Evolutionary conservation across 176 grass and related monocot genomes (phyloP), one percentile per base, ranked within the genome.

Genomic region (Triticum timopheevii): DNA sequence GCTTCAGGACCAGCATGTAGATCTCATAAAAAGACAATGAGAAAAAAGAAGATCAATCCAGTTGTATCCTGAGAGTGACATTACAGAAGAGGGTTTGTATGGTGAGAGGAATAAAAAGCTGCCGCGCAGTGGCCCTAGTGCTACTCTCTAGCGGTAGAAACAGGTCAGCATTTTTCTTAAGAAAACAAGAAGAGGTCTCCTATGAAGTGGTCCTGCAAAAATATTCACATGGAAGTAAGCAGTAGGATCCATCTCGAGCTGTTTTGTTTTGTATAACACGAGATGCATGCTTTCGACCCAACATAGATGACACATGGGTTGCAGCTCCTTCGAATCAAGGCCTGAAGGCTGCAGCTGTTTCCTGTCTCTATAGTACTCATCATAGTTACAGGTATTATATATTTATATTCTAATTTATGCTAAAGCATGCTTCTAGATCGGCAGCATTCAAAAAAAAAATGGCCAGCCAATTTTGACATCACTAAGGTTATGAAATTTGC

Each of bases 191-290:
- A 59, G 35, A 52, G 10, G 24, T 61, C 80, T 35, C 45, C 9
- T 80, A 47, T 84, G 27, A 75, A 49, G 67, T 91, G 81, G 89
- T 68, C 81, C 85, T 35, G 36, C 24, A 39, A 69, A 69, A 59
- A 23, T 13, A 84, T 80, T 87, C 85, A 87, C 81, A 91, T 91
- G 89, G 69, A 80, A 84, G 44, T 22, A 84, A 74, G 25, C 23
- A 2, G 73, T 76, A 84, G 76, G 49, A 83, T 83, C 31, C 72
- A 86, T 78, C 84, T 90, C 54, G 17, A 87, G 67, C 44, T 79
- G 13, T 73, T 83, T 83, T 79, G 4, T 79, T 90, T 83, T 74
- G 30, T 20, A 33, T 64, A 58, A 56, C 31, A 82, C 23, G 82
- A 82, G 78, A 86, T 81, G 50, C 62, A 28, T 82, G 72, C 3